These are phyloP conservation scores for Ramicandelaber brevisporus DNA, from an alignment of 192 early-diverging fungal genomes.

Conservation along the genomic window DNA sequence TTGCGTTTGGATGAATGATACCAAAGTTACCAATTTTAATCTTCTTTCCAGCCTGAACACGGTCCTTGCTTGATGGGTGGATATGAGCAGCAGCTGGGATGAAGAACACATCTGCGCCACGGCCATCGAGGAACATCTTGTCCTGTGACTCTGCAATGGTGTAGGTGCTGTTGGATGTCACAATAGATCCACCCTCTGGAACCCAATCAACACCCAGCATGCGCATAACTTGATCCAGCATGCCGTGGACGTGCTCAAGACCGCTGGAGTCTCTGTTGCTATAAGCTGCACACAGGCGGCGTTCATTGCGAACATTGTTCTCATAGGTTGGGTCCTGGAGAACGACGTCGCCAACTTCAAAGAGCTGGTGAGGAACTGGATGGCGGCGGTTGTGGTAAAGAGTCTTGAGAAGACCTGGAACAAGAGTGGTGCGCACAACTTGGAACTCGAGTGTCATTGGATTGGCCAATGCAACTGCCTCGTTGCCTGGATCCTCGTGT, in stretches of 20 bases:
- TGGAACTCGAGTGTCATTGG: constrained; percentile 81
- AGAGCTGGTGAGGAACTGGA: constrained; percentile 74
- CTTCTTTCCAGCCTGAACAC: constrained; percentile 11
- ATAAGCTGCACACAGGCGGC: constrained; percentile 69
- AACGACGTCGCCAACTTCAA: constrained; percentile 88
- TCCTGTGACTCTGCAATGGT: constrained; percentile 13
- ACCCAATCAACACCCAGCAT: constrained; percentile 25
- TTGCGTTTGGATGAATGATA: constrained; percentile 74
- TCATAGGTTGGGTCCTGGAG: constrained; percentile 64
- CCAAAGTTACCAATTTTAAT: constrained; percentile 61
- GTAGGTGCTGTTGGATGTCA: constrained; percentile 5
- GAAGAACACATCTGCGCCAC: constrained; percentile 67
- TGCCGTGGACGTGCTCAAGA: constrained; percentile 60
- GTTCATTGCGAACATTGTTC: constrained; percentile 63
- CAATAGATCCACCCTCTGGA: not conserved
- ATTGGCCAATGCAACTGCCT: constrained; percentile 70
- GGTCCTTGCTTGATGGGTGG: not conserved
- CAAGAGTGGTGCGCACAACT: constrained; percentile 74
- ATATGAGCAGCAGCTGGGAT: not conserved
- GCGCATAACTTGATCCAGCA: constrained; percentile 71
- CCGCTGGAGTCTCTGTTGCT: constrained; percentile 49
- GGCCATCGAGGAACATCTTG: constrained; percentile 73
- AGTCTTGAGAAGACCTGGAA: constrained; percentile 88
- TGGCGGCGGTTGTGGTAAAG: constrained; percentile 64
- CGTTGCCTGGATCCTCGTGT: constrained; percentile 42